Evolutionary conservation across 768 basidiomycete species (phyloP).

Genomic region (Ephemerocybe angulata): DNA sequence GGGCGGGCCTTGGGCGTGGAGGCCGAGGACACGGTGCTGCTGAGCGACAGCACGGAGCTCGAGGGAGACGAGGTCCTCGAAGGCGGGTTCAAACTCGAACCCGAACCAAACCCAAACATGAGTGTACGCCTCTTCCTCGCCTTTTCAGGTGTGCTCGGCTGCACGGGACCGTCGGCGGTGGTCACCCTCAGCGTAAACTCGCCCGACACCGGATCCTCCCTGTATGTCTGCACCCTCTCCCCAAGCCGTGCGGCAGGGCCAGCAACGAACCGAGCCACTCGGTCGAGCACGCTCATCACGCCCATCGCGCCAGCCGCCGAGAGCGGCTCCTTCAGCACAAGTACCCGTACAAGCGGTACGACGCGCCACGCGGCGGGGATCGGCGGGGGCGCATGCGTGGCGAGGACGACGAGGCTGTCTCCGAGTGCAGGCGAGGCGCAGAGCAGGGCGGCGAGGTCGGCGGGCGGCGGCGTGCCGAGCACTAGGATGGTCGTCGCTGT

Average conservation of each 20-base stretch:
- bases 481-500: constrained; percentile 27
- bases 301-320: constrained; percentile 35
- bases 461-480: constrained; percentile 33
- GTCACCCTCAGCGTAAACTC: constrained; percentile 29
- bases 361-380: constrained; percentile 6
- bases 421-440: constrained; percentile 28
- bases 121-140: constrained; percentile 4
- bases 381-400: constrained; percentile 27
- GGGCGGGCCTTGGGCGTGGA: background rate
- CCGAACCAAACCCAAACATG: background rate
- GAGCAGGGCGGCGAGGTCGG: constrained; percentile 35
- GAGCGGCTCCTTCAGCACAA: constrained; percentile 32
- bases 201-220: constrained; percentile 28
- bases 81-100: background rate
- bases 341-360: constrained; percentile 26
- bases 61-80: background rate
- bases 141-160: background rate
- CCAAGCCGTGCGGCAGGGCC: background rate
- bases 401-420: constrained; percentile 36
- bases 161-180: constrained; percentile 7
- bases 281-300: constrained; percentile 38
- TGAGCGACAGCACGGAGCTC: background rate
- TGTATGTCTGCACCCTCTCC: constrained; percentile 27
- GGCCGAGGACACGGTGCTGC: background rate
- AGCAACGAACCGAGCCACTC: constrained; percentile 35